These are phyloP conservation scores for Zea mays DNA, from an alignment of 176 grass and related monocot species.

Conservation along the genomic window DNA sequence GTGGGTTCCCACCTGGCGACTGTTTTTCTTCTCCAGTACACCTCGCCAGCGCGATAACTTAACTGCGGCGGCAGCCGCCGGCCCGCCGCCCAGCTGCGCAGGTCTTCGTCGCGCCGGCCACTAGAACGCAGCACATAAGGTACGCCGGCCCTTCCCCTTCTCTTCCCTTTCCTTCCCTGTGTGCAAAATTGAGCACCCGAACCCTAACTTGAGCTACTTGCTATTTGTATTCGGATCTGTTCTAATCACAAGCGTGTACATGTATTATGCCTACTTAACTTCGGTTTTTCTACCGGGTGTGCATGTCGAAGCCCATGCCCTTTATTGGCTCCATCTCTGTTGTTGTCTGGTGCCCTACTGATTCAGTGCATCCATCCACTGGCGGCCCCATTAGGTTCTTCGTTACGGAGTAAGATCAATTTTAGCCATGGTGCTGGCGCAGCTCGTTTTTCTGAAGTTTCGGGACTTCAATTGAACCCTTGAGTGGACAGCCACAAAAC, in stretches of 20 bases:
- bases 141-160: neutral
- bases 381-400: neutral
- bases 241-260: neutral
- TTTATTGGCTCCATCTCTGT: neutral
- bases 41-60: neutral
- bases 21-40: neutral
- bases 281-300: neutral
- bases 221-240: neutral
- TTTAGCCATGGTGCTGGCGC: conserved; percentile 8
- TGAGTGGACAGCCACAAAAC: neutral
- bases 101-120: neutral
- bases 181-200: neutral
- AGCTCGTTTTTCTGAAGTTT: neutral
- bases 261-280: neutral
- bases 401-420: neutral
- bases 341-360: neutral
- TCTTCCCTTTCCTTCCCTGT: neutral
- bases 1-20: neutral
- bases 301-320: neutral
- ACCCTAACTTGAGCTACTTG: neutral
- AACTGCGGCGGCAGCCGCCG: neutral
- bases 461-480: neutral
- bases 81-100: neutral
- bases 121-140: neutral
- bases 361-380: conserved; percentile 4